Base-by-base conservation (phyloP, 768 basidiomycete genomes). In the Psilocybe tampanensis region DNA sequence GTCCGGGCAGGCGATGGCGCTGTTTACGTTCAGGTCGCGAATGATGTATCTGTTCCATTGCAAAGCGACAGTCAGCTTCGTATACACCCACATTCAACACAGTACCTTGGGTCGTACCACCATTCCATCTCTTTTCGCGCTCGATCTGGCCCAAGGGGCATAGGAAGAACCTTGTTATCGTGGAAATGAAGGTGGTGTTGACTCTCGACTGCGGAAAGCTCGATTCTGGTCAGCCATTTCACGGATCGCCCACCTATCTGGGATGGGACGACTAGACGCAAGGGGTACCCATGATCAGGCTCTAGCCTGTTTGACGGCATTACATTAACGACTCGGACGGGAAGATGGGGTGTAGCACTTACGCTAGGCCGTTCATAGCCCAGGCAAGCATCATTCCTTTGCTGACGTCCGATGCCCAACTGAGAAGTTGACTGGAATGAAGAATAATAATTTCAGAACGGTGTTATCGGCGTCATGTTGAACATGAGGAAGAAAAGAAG, bases 101-200 rank as follows among this genome's bases (percentile, higher is more conserved):
- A n/a, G n/a, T 48, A 79, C 71, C 72, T 76, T 8, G 76, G 78
- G 57, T 81, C 82, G 59, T 81, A 74, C 80, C 84, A 86, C 84
- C 83, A 85, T 2, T 77, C 63, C 15, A 74, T 74, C 63, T 83
- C 78, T 0, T 73, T 72, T 21, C 80, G 72, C 15, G 83, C 83
- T 61, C 79, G 77, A 50, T 84, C 83, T 0, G 84, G 78, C 36
- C 71, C 72, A 0, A 86, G 60, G 19, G 78, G 71, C 23, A 72
- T 80, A 7, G 86, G 86, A n/a, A 87, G 70, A 4, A 86, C 74
- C 57, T 84, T 85, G 72, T 87, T 87, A 65, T 88, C 85, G 64
- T 76, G 68, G 49, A 62, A 62, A 66, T 76, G 65, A 54, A 83
- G 73, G 63, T 83, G 70, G 60, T 87, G 84, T 53, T 85, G 81